These are phyloP conservation scores for Poterioochromonas sp. DNA, from an alignment of 352 stramenopile species.

Conservation along the genomic window DNA sequence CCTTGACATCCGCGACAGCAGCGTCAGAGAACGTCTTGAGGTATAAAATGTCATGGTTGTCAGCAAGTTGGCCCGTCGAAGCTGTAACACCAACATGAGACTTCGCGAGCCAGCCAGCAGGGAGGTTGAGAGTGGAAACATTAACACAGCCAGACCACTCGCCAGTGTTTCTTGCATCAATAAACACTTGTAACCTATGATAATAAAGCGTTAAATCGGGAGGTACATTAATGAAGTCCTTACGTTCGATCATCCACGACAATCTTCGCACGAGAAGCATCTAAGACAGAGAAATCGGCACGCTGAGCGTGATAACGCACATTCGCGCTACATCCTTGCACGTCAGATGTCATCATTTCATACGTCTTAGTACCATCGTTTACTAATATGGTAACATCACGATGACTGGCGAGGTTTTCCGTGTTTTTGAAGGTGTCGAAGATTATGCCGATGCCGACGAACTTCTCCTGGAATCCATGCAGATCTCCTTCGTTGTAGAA, in stretches of 20 bases:
- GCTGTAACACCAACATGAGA: constrained; percentile 50
- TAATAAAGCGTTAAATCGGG: not conserved
- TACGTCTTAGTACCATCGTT: constrained; percentile 45
- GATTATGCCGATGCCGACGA: constrained; percentile 52
- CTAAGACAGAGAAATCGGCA: constrained; percentile 46
- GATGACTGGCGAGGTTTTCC: constrained; percentile 49
- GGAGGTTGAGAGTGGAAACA: constrained; percentile 38
- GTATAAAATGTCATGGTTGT: constrained; percentile 60
- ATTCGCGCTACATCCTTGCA: constrained; percentile 38
- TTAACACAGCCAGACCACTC: constrained; percentile 45
- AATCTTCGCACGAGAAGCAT: constrained; percentile 40
- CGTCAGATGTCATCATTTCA: constrained; percentile 30
- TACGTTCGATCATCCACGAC: constrained; percentile 21
- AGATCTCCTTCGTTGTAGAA: constrained; percentile 41
- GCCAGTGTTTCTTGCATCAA: constrained; percentile 43
- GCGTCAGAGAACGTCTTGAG: constrained; percentile 40
- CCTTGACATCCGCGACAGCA: constrained; percentile 35
- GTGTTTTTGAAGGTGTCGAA: constrained; percentile 62
- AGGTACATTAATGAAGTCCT: not conserved
- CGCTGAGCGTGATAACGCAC: constrained; percentile 47
- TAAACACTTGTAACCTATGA: constrained; percentile 30
- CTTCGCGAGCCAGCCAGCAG: constrained; percentile 42
- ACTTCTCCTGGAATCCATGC: constrained; percentile 44
- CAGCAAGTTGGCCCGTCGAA: constrained; percentile 58
- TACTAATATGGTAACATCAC: constrained; percentile 53